Evolutionary conservation across 176 grass and related monocot species (phyloP).

Genomic region (Canna indica): DNA sequence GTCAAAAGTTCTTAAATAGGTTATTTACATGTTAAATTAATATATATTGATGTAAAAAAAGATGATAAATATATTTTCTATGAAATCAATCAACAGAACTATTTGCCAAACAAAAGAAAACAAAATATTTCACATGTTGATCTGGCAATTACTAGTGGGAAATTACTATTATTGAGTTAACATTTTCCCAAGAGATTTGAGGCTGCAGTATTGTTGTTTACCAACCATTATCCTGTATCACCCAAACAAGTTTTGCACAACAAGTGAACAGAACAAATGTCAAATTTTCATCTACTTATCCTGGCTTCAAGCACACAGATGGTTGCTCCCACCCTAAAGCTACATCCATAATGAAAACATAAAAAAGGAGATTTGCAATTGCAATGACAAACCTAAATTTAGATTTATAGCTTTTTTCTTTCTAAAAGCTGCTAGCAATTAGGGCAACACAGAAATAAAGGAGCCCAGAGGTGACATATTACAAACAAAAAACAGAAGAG

Average conservation of each 20-base stretch:
- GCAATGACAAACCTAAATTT: neutral
- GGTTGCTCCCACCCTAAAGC: neutral
- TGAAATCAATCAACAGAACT: too few species aligned
- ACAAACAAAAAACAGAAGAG: neutral
- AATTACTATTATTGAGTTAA: too few species aligned
- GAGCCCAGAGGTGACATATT: slow-evolving; percentile 8
- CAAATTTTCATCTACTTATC: neutral
- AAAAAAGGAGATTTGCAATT: neutral
- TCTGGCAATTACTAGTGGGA: too few species aligned
- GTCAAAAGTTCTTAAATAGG: too few species aligned
- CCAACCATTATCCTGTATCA: neutral
- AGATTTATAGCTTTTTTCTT: neutral
- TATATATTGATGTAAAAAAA: too few species aligned
- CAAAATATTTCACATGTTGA: too few species aligned
- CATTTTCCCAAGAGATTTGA: too few species aligned
- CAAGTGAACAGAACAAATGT: neutral
- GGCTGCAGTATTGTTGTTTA: neutral
- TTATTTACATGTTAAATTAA: too few species aligned
- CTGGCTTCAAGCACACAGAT: neutral
- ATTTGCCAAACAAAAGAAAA: too few species aligned
- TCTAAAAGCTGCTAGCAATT: slow-evolving; percentile 4
- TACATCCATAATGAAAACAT: slow-evolving; percentile 1
- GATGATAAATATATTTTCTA: too few species aligned
- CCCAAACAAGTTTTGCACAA: slow-evolving; percentile 1
- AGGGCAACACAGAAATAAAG: slow-evolving; percentile 6